Evolutionary conservation across 306 rosid genomes (phyloP), one percentile per base, ranked within the genome.

Genomic region (Prosopis cineraria): DNA sequence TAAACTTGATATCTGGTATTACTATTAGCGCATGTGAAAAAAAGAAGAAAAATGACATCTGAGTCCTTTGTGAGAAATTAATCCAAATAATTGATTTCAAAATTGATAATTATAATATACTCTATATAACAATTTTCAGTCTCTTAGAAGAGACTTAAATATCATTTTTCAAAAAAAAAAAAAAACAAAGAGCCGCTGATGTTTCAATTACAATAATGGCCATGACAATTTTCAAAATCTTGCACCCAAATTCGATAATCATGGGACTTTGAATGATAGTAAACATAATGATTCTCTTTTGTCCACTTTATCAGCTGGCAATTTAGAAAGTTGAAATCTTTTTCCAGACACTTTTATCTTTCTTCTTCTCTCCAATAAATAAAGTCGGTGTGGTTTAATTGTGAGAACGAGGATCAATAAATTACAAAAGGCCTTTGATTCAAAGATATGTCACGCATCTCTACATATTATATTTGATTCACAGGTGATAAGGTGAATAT

Each of bases 241-340:
- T 75, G 29, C 79, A 56, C 70, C 64, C 31, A 78, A 36, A 53
- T 79, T 69, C 56, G 19, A 70, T 82, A 84, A 86, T 83, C 56
- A 78, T 81, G 37, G 48, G 71, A 47, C 74, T 70, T 85, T 88
- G 89, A 87, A 88, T 77, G 80, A 77, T 75, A 48, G 68, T 63
- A 37, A 22, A 56, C 75, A 72, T 82, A 22, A 78, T 82, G 7
- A 3, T 71, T 47, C 11, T 33, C 79, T 79, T 75, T 41, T 13
- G 53, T 68, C 58, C 55, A 78, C 70, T 63, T 67, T 70, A 78
- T 70, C 68, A 55, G 79, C 68, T 76, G 78, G 48, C 63, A 70
- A 37, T 12, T 62, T 52, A 75, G 29, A 75, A 77, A 72, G 27
- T 29, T 17, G 31, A 40, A 31, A 33, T 34, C 6, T 34, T 31